Percentiles rank a stretch among this genome's conserved stretches.
phyloP scores from a whole-genome alignment of 257 asterid species.

The Solanum neorickii region DNA sequence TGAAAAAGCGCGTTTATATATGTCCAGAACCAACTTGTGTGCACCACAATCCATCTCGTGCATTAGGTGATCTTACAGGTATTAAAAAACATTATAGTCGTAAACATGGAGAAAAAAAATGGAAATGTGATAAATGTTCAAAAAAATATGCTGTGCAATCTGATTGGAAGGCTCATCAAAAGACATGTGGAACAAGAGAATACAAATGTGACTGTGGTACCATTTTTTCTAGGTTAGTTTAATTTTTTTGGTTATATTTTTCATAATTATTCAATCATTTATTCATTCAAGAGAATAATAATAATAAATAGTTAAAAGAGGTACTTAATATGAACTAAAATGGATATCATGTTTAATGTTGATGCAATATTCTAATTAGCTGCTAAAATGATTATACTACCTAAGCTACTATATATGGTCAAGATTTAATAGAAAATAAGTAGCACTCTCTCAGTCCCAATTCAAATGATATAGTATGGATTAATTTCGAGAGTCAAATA shows the following conservation, averaged over 20 bases:
- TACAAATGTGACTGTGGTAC: conserved; percentile 92
- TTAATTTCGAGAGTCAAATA: too few species aligned
- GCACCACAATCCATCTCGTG: conserved; percentile 65
- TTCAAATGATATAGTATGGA: too few species aligned
- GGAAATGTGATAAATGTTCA: conserved; percentile 83
- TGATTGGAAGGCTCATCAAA: conserved; percentile 88
- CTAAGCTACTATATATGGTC: background rate
- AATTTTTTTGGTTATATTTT: background rate
- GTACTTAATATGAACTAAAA: background rate
- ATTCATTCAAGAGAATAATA: background rate
- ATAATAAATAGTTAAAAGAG: background rate
- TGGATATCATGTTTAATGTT: background rate
- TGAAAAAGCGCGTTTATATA: conserved; percentile 56
- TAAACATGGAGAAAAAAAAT: conserved; percentile 87
- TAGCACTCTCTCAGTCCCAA: too few species aligned
- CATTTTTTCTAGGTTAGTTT: conserved; percentile 65
- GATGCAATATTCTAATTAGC: background rate
- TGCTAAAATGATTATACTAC: background rate
- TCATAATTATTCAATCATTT: background rate
- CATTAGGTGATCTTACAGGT: conserved; percentile 85
- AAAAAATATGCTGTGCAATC: conserved; percentile 83
- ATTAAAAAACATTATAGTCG: conserved; percentile 82
- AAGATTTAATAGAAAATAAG: background rate
- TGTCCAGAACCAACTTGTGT: conserved; percentile 78
- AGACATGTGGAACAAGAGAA: conserved; percentile 84